These are phyloP conservation scores for Phanerochaete sordida DNA, from an alignment of 768 basidiomycete genomes.

Conservation along the genomic window DNA sequence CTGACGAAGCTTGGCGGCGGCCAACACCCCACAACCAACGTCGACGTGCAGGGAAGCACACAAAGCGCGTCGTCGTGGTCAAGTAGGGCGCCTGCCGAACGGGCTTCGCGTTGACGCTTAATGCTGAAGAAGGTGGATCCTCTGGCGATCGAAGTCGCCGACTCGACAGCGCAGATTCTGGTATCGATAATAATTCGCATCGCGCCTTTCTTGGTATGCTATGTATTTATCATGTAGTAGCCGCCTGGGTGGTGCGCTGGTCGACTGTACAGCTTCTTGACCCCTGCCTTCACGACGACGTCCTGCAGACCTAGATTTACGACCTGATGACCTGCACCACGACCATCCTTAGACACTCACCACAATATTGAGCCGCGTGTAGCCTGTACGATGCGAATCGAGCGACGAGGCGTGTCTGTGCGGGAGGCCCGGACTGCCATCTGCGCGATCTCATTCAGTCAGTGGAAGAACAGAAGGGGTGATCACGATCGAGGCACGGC, in stretches of 20 bases:
- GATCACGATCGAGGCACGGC: constrained; percentile 7
- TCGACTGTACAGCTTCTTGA: neutral
- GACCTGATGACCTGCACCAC: neutral
- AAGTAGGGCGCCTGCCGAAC: constrained; percentile 13
- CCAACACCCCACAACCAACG: constrained; percentile 75
- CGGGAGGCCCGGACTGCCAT: neutral
- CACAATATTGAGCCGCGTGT: neutral
- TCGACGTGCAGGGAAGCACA: constrained; percentile 77
- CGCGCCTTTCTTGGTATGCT: neutral
- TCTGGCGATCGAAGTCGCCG: too few species aligned
- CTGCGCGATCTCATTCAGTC: neutral
- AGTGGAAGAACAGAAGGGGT: neutral
- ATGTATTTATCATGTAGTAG: neutral
- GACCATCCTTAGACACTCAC: neutral
- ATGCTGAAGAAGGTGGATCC: too few species aligned
- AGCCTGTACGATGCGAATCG: neutral
- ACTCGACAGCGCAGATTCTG: neutral
- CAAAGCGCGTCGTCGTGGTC: constrained; percentile 55
- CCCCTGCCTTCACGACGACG: neutral
- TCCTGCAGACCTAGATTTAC: neutral
- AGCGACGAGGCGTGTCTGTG: neutral
- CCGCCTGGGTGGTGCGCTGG: neutral
- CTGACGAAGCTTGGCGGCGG: constrained; percentile 68
- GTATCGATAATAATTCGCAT: neutral
- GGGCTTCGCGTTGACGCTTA: neutral